Conservation (phyloP, 495 filamentous ascomycete species). For the Penicillium macrosclerotiorum region DNA sequence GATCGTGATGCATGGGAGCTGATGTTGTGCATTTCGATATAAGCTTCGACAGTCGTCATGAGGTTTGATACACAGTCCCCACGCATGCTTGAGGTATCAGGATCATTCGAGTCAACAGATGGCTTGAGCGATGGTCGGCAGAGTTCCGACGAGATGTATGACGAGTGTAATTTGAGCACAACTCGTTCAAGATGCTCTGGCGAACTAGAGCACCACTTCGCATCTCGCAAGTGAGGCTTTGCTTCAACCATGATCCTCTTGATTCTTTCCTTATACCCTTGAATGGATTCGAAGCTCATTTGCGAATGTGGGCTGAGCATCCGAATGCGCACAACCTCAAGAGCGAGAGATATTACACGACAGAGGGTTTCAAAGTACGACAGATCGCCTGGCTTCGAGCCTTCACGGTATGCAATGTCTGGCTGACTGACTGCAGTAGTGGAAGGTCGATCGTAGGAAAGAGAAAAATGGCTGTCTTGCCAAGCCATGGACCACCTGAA, state of each 20-base stretch:
- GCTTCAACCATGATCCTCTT: slow-evolving; percentile 51
- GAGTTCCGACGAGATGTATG: slow-evolving; percentile 59
- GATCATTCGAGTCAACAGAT: slow-evolving; percentile 28
- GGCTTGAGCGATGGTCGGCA: slow-evolving; percentile 56
- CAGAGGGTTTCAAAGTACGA: slow-evolving; percentile 56
- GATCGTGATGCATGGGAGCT: slow-evolving; percentile 44
- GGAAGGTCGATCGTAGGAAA: slow-evolving; percentile 58
- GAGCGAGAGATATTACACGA: slow-evolving; percentile 47
- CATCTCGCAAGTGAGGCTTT: slow-evolving; percentile 51
- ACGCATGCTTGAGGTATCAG: slow-evolving; percentile 42
- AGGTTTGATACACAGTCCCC: slow-evolving; percentile 41
- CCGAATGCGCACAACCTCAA: slow-evolving; percentile 58
- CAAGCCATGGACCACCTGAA: slow-evolving; percentile 58
- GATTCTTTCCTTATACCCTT: slow-evolving; percentile 50
- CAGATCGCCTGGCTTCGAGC: slow-evolving; percentile 38
- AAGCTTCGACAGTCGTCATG: slow-evolving; percentile 46
- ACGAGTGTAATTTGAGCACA: slow-evolving; percentile 55
- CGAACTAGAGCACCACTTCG: slow-evolving; percentile 41
- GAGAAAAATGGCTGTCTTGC: slow-evolving; percentile 61
- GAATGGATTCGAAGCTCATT: slow-evolving; percentile 45
- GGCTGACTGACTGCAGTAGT: slow-evolving; percentile 50
- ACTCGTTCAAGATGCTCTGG: slow-evolving; percentile 55
- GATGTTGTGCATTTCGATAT: slow-evolving; percentile 45
- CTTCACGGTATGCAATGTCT: slow-evolving; percentile 44
- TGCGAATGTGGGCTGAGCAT: slow-evolving; percentile 44